Evolutionary conservation across 2,329 filamentous ascomycete genomes (phyloP), one percentile per base, ranked within the genome.

Genomic region (Xylaria arbuscula): DNA sequence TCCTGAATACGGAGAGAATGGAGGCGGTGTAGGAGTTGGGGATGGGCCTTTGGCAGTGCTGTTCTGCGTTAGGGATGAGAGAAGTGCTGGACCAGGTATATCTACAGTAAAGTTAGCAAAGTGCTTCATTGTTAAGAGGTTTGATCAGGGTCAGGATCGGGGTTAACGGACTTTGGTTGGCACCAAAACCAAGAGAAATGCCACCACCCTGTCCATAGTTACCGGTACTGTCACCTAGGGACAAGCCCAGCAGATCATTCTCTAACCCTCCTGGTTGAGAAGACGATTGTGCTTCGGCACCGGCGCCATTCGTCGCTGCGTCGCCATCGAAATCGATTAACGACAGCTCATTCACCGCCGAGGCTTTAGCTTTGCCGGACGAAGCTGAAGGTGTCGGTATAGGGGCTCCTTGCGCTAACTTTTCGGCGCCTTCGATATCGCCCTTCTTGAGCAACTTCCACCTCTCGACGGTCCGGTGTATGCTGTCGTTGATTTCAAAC

Each of bases 381-480:
- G 92, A n/a, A 10, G 75, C 32, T 3, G 75, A 76, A 8, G 75
- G 15, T 15, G 73, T 68, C 15, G 78, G 73, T 28, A 80, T 69
- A 7, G 84, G 86, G 15, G 92, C 94, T 34, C 94, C 93, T 77
- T 92, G 90, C 7, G 93, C 93, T 72, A 98, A 92, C 79, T 90
- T 93, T 72, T 91, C 89, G 17, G 96, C 93, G 11, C 85, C 93
- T 73, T 94, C 93, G 53, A 97, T 80, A 76, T 99, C 94, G 24
- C 96, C 96, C 83, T 96, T 97, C 85, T 97, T 99, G 81, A 98
- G 90, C 64, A 98, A 84, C 85, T 93, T 97, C 81, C 98, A 99
- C 72, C 96, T 86, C 81, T 98, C 93, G 64, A 98, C 93, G 1
- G 96, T 99, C 70, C 95, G 90, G 78, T 98, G 93, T 87, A 99